Evolutionary conservation across 495 filamentous ascomycete genomes (phyloP), one percentile per base, ranked within the genome.

Genomic region (Penicillium maclennaniae): DNA sequence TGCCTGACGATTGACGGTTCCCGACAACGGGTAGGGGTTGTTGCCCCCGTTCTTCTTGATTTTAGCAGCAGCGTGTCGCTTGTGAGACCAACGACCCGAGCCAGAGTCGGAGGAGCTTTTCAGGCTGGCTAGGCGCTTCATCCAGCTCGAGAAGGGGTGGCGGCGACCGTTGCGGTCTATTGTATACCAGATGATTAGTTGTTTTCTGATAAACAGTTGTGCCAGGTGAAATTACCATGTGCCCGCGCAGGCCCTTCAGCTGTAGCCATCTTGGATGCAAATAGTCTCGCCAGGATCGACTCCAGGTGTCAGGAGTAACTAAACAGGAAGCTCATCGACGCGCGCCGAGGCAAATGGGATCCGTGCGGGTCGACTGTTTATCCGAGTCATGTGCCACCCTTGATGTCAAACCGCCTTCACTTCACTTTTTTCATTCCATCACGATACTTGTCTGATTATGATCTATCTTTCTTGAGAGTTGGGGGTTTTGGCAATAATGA

Each of bases 101-200:
- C 64, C 63, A 6, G 78, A 71, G 6, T 81, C 79, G 26, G 80
- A 55, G 65, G 78, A 79, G 54, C 69, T 79, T 68, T 92, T 96
- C 55, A 96, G 80, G 65, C 83, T 93, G 27, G 91, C 85, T 25
- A 98, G 81, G 55, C 92, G 91, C 78, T 92, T 96, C 84, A 98
- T 89, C 87, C 92, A 91, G 40, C 82, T 86, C 20, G 92, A 83
- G 69, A 98, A 97, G 6, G 92, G 92, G 45, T 87, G 85, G 46
- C 91, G 87, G 48, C 90, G 87, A 51, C 76, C 77, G 71, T 84
- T 82, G 51, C 83, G 78, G 67, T 85, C 84, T 86, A 57, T 55
- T 55, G 54, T 51, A 47, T 53, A 40, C 43, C 42, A 34, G 45
- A 41, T 45, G 25, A 49, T 69, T 55, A 66, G 63, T 38, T 27